A percentile compares a stretch with the other conserved stretches of the same genome.
These are phyloP conservation scores for Hypoxylon intermedium DNA, from an alignment of 495 filamentous ascomycete genomes.

Conservation along the genomic window DNA sequence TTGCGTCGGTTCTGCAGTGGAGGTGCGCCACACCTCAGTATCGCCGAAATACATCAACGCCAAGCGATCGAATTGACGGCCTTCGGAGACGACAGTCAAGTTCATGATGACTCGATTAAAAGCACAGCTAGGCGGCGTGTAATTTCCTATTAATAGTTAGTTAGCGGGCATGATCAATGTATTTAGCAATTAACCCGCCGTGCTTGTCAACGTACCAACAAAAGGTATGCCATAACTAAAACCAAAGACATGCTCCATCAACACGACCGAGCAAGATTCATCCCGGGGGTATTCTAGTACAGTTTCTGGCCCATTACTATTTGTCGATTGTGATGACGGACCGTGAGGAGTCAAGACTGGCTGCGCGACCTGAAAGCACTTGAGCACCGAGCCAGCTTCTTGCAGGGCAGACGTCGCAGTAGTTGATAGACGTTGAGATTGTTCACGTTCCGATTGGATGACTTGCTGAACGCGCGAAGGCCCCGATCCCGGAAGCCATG, in stretches of 20 bases:
- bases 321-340: slow-evolving; percentile 45
- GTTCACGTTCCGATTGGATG: slow-evolving; percentile 13
- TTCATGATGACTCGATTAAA: slow-evolving; percentile 88
- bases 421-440: not conserved
- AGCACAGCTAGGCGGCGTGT: slow-evolving; percentile 72
- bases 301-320: slow-evolving; percentile 7
- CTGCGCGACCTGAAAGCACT: slow-evolving; percentile 72
- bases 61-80: slow-evolving; percentile 80
- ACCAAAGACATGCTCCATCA: slow-evolving; percentile 79
- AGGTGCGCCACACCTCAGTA: slow-evolving; percentile 83
- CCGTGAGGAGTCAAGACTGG: slow-evolving; percentile 60
- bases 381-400: slow-evolving; percentile 47
- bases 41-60: slow-evolving; percentile 82
- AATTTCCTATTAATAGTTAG: slow-evolving; percentile 59
- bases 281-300: slow-evolving; percentile 25
- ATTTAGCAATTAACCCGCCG: not conserved
- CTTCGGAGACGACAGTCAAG: slow-evolving; percentile 76
- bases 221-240: slow-evolving; percentile 81
- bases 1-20: slow-evolving; percentile 79
- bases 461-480: not conserved
- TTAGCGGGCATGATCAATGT: not conserved
- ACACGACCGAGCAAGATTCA: slow-evolving; percentile 57
- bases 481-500: not conserved
- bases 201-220: slow-evolving; percentile 67
- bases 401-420: slow-evolving; percentile 14